Percentiles rank a stretch among this genome's conserved stretches.
Evolutionary conservation across 2,329 filamentous ascomycete genomes (phyloP).

Genomic region (Sporothrix inflata): DNA sequence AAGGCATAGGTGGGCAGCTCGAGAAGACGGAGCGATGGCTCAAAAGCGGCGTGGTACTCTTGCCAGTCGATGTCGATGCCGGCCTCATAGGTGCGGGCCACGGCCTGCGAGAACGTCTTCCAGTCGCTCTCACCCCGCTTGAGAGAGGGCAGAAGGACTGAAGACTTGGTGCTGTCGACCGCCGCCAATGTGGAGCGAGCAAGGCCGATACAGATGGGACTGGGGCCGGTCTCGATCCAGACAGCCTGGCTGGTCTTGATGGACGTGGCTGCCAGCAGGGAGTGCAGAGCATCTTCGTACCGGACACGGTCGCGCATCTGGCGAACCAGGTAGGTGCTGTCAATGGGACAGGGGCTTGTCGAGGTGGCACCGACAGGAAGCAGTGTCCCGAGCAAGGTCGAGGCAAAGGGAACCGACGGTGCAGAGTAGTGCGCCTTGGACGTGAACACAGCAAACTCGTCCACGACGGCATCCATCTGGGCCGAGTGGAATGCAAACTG

Average conservation of each 20-base stretch:
- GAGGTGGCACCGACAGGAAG: constrained; percentile 49
- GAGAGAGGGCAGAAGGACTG: constrained; percentile 57
- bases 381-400: constrained; percentile 66
- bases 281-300: constrained; percentile 63
- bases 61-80: constrained; percentile 71
- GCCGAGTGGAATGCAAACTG: constrained; percentile 59
- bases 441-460: constrained; percentile 57
- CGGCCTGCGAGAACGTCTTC: constrained; percentile 57
- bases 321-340: constrained; percentile 58
- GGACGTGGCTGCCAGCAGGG: constrained; percentile 61
- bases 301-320: constrained; percentile 59
- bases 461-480: constrained; percentile 59
- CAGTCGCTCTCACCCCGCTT: constrained; percentile 65
- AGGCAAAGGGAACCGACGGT: constrained; percentile 65
- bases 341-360: constrained; percentile 41
- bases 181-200: constrained; percentile 59
- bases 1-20: constrained; percentile 71
- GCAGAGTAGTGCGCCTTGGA: constrained; percentile 43
- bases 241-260: constrained; percentile 57
- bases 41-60: constrained; percentile 64
- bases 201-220: constrained; percentile 70
- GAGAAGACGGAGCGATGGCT: constrained; percentile 52
- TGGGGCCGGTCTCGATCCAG: constrained; percentile 74
- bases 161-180: constrained; percentile 57
- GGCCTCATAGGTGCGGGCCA: constrained; percentile 37